Base-by-base conservation (phyloP, 2,329 filamentous ascomycete genomes). In the Ampelomyces quisqualis region DNA sequence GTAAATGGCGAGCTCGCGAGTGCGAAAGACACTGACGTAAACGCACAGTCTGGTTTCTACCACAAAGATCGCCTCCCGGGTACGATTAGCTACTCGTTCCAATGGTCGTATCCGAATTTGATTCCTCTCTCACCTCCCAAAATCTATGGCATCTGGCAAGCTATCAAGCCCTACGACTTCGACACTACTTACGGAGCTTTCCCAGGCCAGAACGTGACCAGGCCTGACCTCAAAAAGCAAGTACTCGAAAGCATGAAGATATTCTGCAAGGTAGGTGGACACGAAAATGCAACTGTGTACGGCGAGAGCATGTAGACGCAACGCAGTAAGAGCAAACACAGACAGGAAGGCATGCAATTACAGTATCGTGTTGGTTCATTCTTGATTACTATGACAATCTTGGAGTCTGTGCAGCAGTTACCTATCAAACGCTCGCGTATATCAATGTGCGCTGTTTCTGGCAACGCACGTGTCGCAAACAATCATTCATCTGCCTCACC, bases 181-280 rank as follows among this genome's bases (percentile, higher is more conserved):
- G 70, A 69, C 9, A 78, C 79, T 45, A 84, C 85, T 5, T 81
- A 87, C 63, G 85, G 86, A 0, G 80, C 79, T 0, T 88, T 90
- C 48, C 55, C 73, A 2, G 80, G 78, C 0, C 74, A 77, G 57
- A 84, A 89, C 53, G 79, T 89, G 2, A 70, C 75, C 43, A 68
- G 69, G 33, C 53, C 57, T 4, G 69, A 75, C 48, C 72, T 88
- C 38, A 89, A 85, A 71, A 60, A 63, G 43, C 77, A 85, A 49
- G 76, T 91, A 18, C 57, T 90, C 58, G 80, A 88, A 45, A 90
- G 86, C 62, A 88, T 88, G 77, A 80, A 88, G 72, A 86, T 88
- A 14, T 85, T 89, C 59, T 72, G 84, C 2, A 71, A 61, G 50
- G 71, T 67, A 15, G 76, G 75, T 58, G 79, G 79, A 0, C 70